Base-by-base conservation (phyloP, 768 basidiomycete species). In the Auriscalpium orientale region DNA sequence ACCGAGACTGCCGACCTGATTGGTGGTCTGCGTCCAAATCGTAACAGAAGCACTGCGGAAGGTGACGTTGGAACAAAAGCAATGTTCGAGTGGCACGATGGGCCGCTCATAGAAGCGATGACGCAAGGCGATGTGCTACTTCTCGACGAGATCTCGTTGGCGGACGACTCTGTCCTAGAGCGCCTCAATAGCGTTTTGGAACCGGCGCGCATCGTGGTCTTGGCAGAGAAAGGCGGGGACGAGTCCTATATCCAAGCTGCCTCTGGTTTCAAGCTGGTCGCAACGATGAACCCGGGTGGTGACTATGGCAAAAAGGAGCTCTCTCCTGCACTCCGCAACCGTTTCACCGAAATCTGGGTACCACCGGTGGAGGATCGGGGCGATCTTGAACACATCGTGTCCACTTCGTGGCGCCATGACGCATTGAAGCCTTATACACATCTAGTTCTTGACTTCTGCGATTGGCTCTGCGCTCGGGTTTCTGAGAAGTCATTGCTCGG, bases 311-410 rank as follows among this genome's bases (percentile, higher is more conserved):
- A 99, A 76, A 99, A 98, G 68, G 97, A 99, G 67, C 75, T 99
- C 2, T 98, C 97, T 1, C 95, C 95, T 35, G 97, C 97, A 0
- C 75, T 99, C 40, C 84, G 97, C 18, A 99, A 98, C 71, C 84
- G 97, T 5, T 99, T 99, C 72, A 99, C 97, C 4, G 97, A 99
- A 69, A 95, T 99, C 35, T 99, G 97, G 95, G 97, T 99, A 0
- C 95, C 95, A 3, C 74, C 84, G 16, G 80, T 98, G 34, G 83
- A 89, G 55, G 77, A 83, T 57, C 76, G 83, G 16, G 64, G 66
- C 6, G 97, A 99, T 67, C 73, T 95, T 8, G 75, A 82, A 57
- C 76, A 89, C 63, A 95, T 99, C 63, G 74, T 98, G 22, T 71
- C 76, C 11, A 79, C 72, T 52, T 77, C 82, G 2, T 97, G 93